Base-by-base conservation (phyloP, 2,329 filamentous ascomycete species). In the Pseudodiploospora longispora region DNA sequence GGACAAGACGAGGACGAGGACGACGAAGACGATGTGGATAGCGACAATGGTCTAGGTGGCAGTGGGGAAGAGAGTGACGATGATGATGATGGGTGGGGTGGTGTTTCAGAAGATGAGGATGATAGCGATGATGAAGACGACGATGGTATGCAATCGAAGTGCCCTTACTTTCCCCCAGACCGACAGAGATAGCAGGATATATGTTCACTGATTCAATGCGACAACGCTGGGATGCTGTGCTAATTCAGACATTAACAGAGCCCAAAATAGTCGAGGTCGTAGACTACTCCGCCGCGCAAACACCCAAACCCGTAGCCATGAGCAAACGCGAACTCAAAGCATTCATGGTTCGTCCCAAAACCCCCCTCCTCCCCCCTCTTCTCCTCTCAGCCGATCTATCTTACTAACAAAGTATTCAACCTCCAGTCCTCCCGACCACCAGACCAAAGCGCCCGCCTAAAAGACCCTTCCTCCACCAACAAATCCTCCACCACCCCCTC, bases 261-360 rank as follows among this genome's bases (percentile, higher is more conserved):
- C 42, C 52, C 40, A 44, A 53, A 32, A 53, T 59, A 6, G 70
- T 85, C 47, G 72, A 85, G 58, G 74, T 86, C 28, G 69, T 86
- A 38, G 77, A 85, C 54, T 71, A 86, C 60, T 74, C 73, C 36
- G 61, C 59, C 30, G 55, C 59, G 10, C 57, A 63, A 49, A 54
- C 61, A 29, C 68, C 67, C 33, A 62, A 59, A 32, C 52, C 62
- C 31, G 59, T 58, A 12, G 52, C 64, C 10, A 75, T 84, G 70
- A 76, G 76, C 42, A 85, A 84, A 61, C 75, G 75, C 51, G 84
- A 89, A 51, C 74, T 82, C 48, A 90, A 87, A 61, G 79, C 81
- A 33, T 95, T 91, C 66, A 87, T 93, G 82, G 85, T 74, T 50
- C 12, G 57, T 50, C 12, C 28, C 10, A 35, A 28, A 27, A 27